Base-by-base conservation (phyloP, 306 rosid species). In the Arachis stenosperma region DNA sequence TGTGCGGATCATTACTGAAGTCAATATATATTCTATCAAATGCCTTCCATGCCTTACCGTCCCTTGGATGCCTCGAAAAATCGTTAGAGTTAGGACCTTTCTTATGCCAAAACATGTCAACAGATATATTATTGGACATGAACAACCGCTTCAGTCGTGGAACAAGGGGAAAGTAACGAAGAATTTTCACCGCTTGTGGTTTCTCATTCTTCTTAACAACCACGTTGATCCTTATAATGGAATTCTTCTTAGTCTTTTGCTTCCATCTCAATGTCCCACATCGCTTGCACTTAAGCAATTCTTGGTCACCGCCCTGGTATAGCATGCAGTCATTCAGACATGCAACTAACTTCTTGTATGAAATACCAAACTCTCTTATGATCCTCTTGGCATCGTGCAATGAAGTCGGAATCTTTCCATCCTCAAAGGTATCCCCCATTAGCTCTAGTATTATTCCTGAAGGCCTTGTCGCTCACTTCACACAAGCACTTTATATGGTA, bases 401-500 rank as follows among this genome's bases (percentile, higher is more conserved):
- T 0, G 39, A 59, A 3, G 55, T 0, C 0, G 36, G 48, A 9
- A 71, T 29, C 14, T n/a, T 22, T 22, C 58, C 76, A 73, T 60
- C 5, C 22, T n/a, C 61, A 27, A 60, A 61, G 10, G 68, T 61
- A 46, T 72, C 77, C 8, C 37, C 14, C 48, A 72, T 2, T 17
- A 72, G 44, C 6, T 72, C 59, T 0, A 72, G 30, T 2, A 72
- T 60, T 60, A 61, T 60, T 5, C 5, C 0, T 52, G 27, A 60
- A 13, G 9, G 7, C 60, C 33, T 60, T 60, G 3, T 48, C 77
- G 46, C 4, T 60, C 6, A 72, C 0, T 1, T 2, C 4, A 46
- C 59, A 71, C 42, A 70, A 12, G 6, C 13, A 70, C 13, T 70
- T 56, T 3, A 55, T 55, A 10, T 67, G 59, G 10, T 67, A 50